These are phyloP conservation scores for Candida montana DNA, from an alignment of 805 yeast species.

Conservation along the genomic window DNA sequence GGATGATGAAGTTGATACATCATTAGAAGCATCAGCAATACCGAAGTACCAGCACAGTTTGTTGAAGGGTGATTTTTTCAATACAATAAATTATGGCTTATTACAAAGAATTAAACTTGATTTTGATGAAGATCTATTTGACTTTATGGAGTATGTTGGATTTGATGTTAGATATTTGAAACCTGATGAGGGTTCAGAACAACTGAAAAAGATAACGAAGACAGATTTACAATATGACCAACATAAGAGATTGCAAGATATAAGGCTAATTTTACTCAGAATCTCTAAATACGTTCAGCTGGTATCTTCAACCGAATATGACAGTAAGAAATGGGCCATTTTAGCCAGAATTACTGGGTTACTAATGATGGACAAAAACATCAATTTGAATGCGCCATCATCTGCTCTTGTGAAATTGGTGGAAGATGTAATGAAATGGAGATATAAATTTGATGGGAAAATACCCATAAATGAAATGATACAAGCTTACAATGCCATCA, in stretches of 20 bases:
- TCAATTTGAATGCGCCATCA: not conserved
- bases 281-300: constrained; percentile 4
- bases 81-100: constrained; percentile 2
- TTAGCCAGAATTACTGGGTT: constrained; percentile 7
- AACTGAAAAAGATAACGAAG: not conserved
- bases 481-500: not conserved
- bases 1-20: not conserved
- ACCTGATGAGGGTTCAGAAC: not conserved
- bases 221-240: constrained; percentile 6
- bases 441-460: not conserved
- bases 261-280: constrained; percentile 3
- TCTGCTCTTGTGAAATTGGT: not conserved
- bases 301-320: not conserved
- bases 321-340: not conserved
- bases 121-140: not conserved
- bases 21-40: constrained; percentile 2
- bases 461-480: no score
- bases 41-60: not conserved
- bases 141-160: constrained; percentile 9
- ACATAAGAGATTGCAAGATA: constrained; percentile 3
- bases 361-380: constrained; percentile 11
- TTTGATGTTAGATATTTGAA: not conserved
- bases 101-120: not conserved
- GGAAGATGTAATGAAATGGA: constrained; percentile 7
- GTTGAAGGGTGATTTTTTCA: constrained; percentile 9